Evolutionary conservation across 108 stramenopile genomes (phyloP), one percentile per base, ranked within the genome.

Genomic region (Aurantiochytrium sp.): DNA sequence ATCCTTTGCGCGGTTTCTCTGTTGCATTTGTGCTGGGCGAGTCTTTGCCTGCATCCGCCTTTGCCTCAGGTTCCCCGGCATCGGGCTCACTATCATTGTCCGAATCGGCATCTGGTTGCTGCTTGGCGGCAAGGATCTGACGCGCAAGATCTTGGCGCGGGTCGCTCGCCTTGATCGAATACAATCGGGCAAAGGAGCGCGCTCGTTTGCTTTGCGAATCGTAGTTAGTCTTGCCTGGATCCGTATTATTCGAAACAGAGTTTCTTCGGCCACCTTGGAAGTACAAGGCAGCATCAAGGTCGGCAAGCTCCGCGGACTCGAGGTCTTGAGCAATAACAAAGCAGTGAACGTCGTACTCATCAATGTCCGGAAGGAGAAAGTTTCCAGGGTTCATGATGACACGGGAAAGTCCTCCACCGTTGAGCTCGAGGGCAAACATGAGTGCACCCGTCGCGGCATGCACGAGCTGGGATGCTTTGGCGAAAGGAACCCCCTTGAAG

Each of bases 381-480:
- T 83, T 23, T 6, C 49, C 76, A 6, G 76, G 76, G 4, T 83
- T 83, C 76, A 83, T 83, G 12, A 83, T 47, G 6, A 83, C 76
- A 16, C 76, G 45, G 19, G 76, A 83, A 83, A 53, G 51, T 6
- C 51, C 76, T 6, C 49, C 76, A 23, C 49, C 45, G 16, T 47
- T 53, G 51, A 83, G 76, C 76, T 83, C 76, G n/a, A 83, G 51
- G 76, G 76, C 76, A 53, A 83, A 83, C 76, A 83, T 83, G 25
- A 83, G 51, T 16, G 76, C 51, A 2, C 76, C 76, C 6, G 12
- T 83, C 10, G 51, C 45, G 16, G 45, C n/a, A 53, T 83, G 76
- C 45, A 83, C 76, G 19, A 53, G 49, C 51, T 47, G 49, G 28
- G 76, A 55, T 12, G 76, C 76, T 35, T 47, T 53, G 12, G 76